A percentile compares a stretch with the other conserved stretches of the same genome.
Conservation (phyloP, 441 rosid genomes). For the Erodium moschatum region DNA sequence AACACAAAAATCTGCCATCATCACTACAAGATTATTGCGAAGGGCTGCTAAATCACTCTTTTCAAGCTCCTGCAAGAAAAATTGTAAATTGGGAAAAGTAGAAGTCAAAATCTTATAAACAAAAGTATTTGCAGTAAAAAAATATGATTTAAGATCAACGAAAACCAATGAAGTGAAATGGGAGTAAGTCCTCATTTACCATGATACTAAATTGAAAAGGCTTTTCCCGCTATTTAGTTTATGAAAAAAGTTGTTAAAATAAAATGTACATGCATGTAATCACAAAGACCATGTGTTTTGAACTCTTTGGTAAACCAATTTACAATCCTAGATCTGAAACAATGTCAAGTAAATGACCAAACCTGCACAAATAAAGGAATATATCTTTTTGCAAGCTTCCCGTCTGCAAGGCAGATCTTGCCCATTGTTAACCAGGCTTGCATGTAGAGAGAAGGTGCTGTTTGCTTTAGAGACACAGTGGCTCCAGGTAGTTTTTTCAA, state of each 20-base stretch:
- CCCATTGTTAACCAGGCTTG: slow-evolving; percentile 93
- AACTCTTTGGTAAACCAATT: not conserved
- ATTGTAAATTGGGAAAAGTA: slow-evolving; percentile 12
- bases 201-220: too few species aligned
- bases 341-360: slow-evolving; percentile 15
- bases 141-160: not conserved
- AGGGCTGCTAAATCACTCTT: slow-evolving; percentile 79
- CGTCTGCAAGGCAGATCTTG: slow-evolving; percentile 82
- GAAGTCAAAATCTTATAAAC: not conserved
- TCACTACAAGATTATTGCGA: slow-evolving; percentile 82
- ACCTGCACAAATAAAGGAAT: slow-evolving; percentile 94
- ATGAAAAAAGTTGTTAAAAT: too few species aligned
- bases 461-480: slow-evolving; percentile 49
- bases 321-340: not conserved
- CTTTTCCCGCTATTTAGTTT: too few species aligned
- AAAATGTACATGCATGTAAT: too few species aligned
- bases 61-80: slow-evolving; percentile 66
- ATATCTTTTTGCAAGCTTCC: slow-evolving; percentile 76
- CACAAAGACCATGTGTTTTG: not conserved
- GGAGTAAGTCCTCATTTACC: too few species aligned
- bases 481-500: slow-evolving; percentile 51
- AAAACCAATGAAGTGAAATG: too few species aligned
- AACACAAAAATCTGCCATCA: slow-evolving; percentile 86
- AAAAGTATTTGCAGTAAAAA: slow-evolving; percentile 1
- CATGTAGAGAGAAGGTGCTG: slow-evolving; percentile 58